phyloP scores from a whole-genome alignment of 495 filamentous ascomycete species.

The Xylaria longipes region DNA sequence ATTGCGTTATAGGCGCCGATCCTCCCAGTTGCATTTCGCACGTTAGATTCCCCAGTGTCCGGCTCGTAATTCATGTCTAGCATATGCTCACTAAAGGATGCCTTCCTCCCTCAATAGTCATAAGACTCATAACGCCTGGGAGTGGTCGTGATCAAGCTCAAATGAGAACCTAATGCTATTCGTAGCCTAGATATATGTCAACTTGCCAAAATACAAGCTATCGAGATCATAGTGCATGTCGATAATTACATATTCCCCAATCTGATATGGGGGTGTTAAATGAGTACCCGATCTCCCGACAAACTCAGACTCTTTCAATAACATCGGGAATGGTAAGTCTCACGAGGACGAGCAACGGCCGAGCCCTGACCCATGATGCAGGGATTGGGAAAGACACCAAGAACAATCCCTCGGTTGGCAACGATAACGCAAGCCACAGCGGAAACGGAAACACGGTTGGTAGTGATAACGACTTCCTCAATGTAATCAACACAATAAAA shows the following conservation, averaged over 20 bases:
- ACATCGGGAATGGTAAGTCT: background rate
- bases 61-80: no score
- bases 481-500: background rate
- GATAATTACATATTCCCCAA: background rate
- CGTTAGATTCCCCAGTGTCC: no score
- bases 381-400: constrained; percentile 6
- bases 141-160: no score
- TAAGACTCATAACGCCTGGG: no score
- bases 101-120: no score
- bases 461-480: constrained; percentile 4
- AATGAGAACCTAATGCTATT: no score
- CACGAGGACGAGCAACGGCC: background rate
- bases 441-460: constrained; percentile 6
- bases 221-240: background rate
- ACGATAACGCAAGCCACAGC: background rate
- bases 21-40: no score
- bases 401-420: background rate
- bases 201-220: background rate
- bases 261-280: background rate
- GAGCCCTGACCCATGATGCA: background rate
- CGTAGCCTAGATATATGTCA: background rate
- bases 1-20: no score
- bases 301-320: background rate
- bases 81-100: no score
- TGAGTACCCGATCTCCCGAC: background rate